Conservation (phyloP, 768 basidiomycete species). For the Tricholoma hemisulphureum region DNA sequence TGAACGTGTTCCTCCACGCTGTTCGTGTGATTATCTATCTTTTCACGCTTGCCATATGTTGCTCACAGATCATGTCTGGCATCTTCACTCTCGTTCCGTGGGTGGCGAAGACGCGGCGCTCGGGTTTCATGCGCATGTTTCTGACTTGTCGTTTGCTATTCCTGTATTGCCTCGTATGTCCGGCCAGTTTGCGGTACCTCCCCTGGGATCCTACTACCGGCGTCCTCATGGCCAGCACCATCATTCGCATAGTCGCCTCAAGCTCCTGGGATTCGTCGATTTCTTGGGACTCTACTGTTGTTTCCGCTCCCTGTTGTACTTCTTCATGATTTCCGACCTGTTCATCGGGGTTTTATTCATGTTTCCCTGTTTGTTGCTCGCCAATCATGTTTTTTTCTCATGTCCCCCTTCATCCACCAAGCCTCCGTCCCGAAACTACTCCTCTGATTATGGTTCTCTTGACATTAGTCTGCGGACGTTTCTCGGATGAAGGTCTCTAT, state of each 20-base stretch:
- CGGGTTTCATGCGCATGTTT: no score
- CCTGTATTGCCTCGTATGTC: background rate
- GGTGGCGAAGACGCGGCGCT: no score
- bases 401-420: background rate
- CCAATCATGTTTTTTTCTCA: no score
- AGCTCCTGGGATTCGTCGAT: no score
- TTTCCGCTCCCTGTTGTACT: no score
- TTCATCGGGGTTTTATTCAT: no score
- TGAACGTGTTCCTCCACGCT: background rate
- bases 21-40: background rate
- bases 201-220: no score
- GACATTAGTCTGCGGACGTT: background rate
- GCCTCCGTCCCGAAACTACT: background rate
- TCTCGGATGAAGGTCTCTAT: background rate
- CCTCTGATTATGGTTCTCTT: background rate
- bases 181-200: background rate
- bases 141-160: background rate
- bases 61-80: no score
- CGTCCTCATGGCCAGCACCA: no score
- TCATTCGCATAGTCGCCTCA: background rate
- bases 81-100: no score
- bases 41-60: no score
- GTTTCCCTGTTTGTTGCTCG: background rate
- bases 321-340: no score
- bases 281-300: background rate